Conservation (phyloP, 78 protist species). For the Dictyostelium citrinum region DNA sequence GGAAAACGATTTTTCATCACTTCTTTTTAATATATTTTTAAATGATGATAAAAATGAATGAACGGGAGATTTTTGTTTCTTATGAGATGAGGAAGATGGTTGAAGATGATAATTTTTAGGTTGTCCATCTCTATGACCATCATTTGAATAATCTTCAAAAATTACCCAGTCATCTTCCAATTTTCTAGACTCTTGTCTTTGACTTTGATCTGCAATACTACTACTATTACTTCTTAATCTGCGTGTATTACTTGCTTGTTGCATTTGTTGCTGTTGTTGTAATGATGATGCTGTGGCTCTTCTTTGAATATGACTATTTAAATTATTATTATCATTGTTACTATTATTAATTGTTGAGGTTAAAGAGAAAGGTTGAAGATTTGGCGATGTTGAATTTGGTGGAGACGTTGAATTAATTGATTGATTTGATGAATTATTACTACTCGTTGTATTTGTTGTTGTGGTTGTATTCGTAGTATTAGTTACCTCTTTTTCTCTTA, state of each 20-base stretch:
- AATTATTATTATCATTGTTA: not conserved
- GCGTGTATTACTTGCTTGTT: not conserved
- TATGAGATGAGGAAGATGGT: not conserved
- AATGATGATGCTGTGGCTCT: conserved; percentile 48
- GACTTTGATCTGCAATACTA: conserved; percentile 51
- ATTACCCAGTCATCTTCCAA: conserved; percentile 64
- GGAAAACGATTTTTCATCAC: conserved; percentile 20
- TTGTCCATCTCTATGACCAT: not conserved
- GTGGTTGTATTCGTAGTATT: not conserved
- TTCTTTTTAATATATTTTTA: conserved; percentile 57
- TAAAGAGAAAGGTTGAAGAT: not conserved
- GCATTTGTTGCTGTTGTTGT: not conserved
- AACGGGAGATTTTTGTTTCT: conserved; percentile 52
- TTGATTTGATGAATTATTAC: not conserved
- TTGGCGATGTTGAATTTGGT: conserved; percentile 46
- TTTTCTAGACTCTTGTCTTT: conserved; percentile 29
- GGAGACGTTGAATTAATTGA: conserved; percentile 1
- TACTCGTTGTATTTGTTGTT: not conserved
- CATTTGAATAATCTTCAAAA: conserved; percentile 53
- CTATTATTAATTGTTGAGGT: not conserved
- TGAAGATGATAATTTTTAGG: not conserved
- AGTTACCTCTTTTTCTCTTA: not conserved
- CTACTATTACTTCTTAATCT: conserved; percentile 69
- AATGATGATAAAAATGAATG: conserved; percentile 46
- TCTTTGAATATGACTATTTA: conserved; percentile 26